Conservation (phyloP, 2,329 filamentous ascomycete genomes). For the Metarhizium humberi region DNA sequence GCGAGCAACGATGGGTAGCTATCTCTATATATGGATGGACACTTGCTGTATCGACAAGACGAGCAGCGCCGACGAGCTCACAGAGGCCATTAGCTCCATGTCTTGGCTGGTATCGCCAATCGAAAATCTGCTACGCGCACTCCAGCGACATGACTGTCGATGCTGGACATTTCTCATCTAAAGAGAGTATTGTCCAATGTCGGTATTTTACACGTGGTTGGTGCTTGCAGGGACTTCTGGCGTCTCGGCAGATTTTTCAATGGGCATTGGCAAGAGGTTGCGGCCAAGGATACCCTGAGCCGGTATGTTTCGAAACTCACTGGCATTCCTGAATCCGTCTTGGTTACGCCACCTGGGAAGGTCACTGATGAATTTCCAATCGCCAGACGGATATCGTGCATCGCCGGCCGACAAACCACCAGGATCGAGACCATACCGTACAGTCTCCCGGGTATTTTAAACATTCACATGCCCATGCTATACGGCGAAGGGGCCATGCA, state of each 20-base stretch:
- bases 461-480: slow-evolving; percentile 17
- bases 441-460: slow-evolving; percentile 16
- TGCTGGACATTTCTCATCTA: too few species aligned
- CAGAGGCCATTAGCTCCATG: too few species aligned
- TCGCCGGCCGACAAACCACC: slow-evolving; percentile 11
- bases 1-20: too few species aligned
- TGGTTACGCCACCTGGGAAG: neutral
- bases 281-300: slow-evolving; percentile 12
- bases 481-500: slow-evolving; percentile 12
- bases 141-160: too few species aligned
- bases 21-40: too few species aligned
- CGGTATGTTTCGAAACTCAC: slow-evolving; percentile 13
- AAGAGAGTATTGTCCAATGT: neutral
- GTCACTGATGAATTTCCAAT: slow-evolving; percentile 2
- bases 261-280: slow-evolving; percentile 16
- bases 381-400: slow-evolving; percentile 16
- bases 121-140: too few species aligned
- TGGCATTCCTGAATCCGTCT: neutral
- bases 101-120: too few species aligned
- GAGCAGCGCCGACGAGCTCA: too few species aligned
- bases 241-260: slow-evolving; percentile 21
- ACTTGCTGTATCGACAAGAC: too few species aligned
- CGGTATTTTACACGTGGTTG: slow-evolving; percentile 36
- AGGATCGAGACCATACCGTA: slow-evolving; percentile 16
- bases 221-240: slow-evolving; percentile 60